Base-by-base conservation (phyloP, 1,139 yeast species). In the Zhuliangozyma blackwelliae region DNA sequence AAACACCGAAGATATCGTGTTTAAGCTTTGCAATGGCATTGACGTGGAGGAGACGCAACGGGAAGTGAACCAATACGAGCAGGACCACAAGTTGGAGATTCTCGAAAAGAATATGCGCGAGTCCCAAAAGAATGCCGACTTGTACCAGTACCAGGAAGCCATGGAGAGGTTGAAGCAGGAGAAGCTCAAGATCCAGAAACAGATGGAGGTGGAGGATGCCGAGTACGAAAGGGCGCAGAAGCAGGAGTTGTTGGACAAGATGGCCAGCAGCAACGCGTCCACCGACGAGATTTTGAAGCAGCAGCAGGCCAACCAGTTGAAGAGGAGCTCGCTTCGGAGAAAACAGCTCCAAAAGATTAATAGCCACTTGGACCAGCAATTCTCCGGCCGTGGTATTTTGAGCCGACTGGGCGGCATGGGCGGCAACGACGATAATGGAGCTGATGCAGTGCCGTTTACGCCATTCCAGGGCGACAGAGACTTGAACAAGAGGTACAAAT, bases 401-500 rank as follows among this genome's bases (percentile, higher is more conserved):
- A 22, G 9, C 9, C 38, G 36, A 27, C 20, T 20, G 13, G 36
- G 50, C 27, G 58, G 53, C 35, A 58, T 41, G 8, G 46, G 46
- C 25, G 46, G 52, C 12, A 59, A 34, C 10, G 30, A 29, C 19
- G 34, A 54, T 16, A 47, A 43, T 27, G 55, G 48, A 25, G 57
- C 33, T 13, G 52, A 54, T 28, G 65, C 77, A 2, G 66, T 77
- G 3, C 97, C 97, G 22, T 92, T 90, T 57, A 89, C 97, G 3
- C 97, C 98, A 10, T 90, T 92, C 61, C 79, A 80, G 52, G 97
- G 97, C 35, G 97, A 92, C 61, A 72, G 95, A 37, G 82, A 84
- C 41, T 47, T 66, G 13, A 59, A 67, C 29, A 57, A 61, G 36
- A 62, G 63, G 31, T 75, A 66, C 49, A 55, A 45, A 5, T 46